Percentiles rank a stretch among this genome's conserved stretches.
phyloP scores from a whole-genome alignment of 257 asterid species.

The Nicotiana otophora region DNA sequence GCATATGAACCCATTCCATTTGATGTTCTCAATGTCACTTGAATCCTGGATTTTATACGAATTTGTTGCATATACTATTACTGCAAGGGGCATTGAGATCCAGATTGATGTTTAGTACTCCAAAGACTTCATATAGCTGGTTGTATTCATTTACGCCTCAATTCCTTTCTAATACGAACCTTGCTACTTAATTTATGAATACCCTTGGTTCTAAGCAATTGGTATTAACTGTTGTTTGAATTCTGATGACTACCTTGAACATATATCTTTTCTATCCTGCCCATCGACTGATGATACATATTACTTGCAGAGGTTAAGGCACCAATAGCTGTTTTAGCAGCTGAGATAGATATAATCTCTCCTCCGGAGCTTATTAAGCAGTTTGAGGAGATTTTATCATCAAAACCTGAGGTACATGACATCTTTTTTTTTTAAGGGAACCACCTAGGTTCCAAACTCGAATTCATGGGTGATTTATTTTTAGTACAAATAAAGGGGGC shows the following conservation, averaged over 20 bases:
- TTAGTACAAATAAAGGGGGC: too few relatives aligned
- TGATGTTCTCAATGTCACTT: background rate
- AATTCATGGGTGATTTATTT: too few relatives aligned
- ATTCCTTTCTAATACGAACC: background rate
- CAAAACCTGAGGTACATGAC: slow-evolving; percentile 41
- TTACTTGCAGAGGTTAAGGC: slow-evolving; percentile 40
- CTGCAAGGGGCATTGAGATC: background rate
- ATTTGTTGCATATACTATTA: background rate
- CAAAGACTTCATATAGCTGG: background rate
- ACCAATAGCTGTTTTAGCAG: slow-evolving; percentile 56
- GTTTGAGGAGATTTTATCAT: slow-evolving; percentile 40
- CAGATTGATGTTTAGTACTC: background rate
- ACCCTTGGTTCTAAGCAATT: background rate
- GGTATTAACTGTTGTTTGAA: background rate
- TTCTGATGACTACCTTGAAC: background rate
- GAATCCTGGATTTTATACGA: too few relatives aligned
- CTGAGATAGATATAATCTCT: slow-evolving; percentile 39
- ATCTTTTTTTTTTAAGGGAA: too few relatives aligned
- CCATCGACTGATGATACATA: slow-evolving; percentile 9
- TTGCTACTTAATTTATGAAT: background rate
- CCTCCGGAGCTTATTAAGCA: slow-evolving; percentile 47
- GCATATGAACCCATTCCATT: background rate
- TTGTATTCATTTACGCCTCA: background rate
- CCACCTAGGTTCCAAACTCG: too few relatives aligned
- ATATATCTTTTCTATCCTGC: background rate